Conservation (phyloP, 495 filamentous ascomycete species). For the Halenospora varia region DNA sequence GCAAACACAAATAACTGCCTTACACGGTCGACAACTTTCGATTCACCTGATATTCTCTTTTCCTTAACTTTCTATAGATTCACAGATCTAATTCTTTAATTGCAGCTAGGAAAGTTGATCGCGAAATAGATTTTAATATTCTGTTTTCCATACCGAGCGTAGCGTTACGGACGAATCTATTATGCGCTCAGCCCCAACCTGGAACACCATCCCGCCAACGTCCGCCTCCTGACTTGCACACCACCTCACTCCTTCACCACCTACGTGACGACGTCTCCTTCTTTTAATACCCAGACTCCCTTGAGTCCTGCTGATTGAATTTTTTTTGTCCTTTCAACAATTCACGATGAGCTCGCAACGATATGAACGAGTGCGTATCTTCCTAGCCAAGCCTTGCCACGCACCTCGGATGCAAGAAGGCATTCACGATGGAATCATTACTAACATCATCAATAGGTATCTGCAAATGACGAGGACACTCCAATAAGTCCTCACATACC, state of each 20-base stretch:
- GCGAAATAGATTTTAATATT: no score
- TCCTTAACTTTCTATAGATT: no score
- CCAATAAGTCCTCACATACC: slow-evolving; percentile 48
- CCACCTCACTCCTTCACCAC: slow-evolving; percentile 9
- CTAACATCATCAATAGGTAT: slow-evolving; percentile 38
- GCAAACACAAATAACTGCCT: no score
- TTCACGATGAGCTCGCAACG: slow-evolving; percentile 68
- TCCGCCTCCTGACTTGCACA: background rate
- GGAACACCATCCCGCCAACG: background rate
- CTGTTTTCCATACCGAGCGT: no score
- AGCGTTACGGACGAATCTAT: no score
- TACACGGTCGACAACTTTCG: no score
- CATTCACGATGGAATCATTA: background rate
- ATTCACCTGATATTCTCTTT: no score
- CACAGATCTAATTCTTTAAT: no score
- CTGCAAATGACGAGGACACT: slow-evolving; percentile 35
- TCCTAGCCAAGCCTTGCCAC: slow-evolving; percentile 15
- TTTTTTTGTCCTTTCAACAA: slow-evolving; percentile 5
- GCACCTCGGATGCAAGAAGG: background rate
- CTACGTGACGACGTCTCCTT: slow-evolving; percentile 13
- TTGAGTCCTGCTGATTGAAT: background rate
- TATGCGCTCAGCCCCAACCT: background rate
- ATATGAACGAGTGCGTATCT: slow-evolving; percentile 73
- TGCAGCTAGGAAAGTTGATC: no score
- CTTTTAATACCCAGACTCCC: slow-evolving; percentile 14